Conservation (phyloP, 2,329 filamentous ascomycete species). For the Trichoderma sp. region DNA sequence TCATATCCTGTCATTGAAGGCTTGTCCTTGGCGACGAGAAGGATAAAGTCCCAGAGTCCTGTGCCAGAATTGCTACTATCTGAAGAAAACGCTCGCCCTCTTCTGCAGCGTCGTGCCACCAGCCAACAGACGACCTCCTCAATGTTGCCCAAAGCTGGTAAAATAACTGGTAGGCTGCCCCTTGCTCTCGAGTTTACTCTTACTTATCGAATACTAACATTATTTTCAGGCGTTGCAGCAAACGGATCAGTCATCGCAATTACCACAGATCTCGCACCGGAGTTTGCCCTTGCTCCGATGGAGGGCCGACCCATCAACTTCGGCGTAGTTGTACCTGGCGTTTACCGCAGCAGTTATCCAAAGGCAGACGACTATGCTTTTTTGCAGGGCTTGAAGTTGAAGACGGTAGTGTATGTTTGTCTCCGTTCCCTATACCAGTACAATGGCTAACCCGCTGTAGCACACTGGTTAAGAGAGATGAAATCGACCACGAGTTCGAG, state of each 20-base stretch:
- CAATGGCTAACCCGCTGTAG: slow-evolving; percentile 40
- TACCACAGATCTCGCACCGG: slow-evolving; percentile 25
- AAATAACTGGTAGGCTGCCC: not conserved
- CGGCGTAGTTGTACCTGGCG: slow-evolving; percentile 70
- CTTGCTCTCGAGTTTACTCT: not conserved
- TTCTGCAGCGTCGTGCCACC: slow-evolving; percentile 3
- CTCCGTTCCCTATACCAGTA: not conserved
- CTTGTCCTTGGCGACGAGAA: not conserved
- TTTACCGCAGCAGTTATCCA: slow-evolving; percentile 86
- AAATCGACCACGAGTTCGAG: slow-evolving; percentile 54
- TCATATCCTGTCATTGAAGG: not conserved
- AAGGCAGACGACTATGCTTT: slow-evolving; percentile 70
- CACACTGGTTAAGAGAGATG: slow-evolving; percentile 67
- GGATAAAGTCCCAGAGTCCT: not conserved
- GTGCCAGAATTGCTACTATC: not conserved
- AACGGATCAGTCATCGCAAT: slow-evolving; percentile 7
- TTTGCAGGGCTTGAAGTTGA: slow-evolving; percentile 68
- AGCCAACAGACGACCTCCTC: slow-evolving; percentile 5
- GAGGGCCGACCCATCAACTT: slow-evolving; percentile 68
- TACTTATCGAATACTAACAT: not conserved
- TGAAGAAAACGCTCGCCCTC: not conserved
- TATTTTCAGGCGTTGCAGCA: not conserved
- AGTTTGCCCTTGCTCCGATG: slow-evolving; percentile 34
- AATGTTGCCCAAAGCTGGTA: not conserved
- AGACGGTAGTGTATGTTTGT: slow-evolving; percentile 73